Percentiles rank a stretch among this genome's conserved stretches.
These are phyloP conservation scores for Scedosporium aurantiacum DNA, from an alignment of 2,329 filamentous ascomycete species.

Conservation along the genomic window DNA sequence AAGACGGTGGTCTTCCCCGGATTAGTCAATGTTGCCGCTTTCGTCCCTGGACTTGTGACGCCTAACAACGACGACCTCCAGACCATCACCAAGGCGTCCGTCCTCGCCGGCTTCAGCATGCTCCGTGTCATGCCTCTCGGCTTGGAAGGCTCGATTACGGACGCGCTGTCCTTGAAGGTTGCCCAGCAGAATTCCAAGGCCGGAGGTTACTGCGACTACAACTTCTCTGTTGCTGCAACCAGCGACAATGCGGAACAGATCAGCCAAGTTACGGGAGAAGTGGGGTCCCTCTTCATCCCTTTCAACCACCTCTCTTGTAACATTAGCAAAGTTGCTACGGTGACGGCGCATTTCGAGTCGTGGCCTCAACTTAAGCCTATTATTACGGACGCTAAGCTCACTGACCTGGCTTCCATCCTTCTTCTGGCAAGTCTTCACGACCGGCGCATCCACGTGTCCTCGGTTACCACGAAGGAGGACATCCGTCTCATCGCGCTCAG, in stretches of 20 bases:
- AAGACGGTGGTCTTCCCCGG: slow-evolving; percentile 63
- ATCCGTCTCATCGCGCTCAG: slow-evolving; percentile 66
- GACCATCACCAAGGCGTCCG: slow-evolving; percentile 59
- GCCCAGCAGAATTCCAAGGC: slow-evolving; percentile 61
- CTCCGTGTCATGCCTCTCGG: slow-evolving; percentile 68
- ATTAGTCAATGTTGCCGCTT: slow-evolving; percentile 68
- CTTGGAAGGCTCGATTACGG: slow-evolving; percentile 60
- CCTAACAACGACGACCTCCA: slow-evolving; percentile 57
- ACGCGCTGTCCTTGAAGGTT: slow-evolving; percentile 57
- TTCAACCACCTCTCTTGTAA: slow-evolving; percentile 75
- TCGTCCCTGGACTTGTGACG: slow-evolving; percentile 62
- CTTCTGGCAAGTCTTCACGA: slow-evolving; percentile 68
- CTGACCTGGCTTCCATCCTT: slow-evolving; percentile 69
- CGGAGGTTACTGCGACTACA: slow-evolving; percentile 65
- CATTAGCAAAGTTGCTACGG: slow-evolving; percentile 72
- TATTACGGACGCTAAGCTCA: slow-evolving; percentile 69
- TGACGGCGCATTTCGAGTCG: slow-evolving; percentile 66
- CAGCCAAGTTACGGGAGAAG: slow-evolving; percentile 58
- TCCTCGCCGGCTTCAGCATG: slow-evolving; percentile 70
- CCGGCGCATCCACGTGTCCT: slow-evolving; percentile 69
- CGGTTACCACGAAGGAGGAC: slow-evolving; percentile 70
- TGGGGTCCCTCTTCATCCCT: slow-evolving; percentile 71
- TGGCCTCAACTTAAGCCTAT: slow-evolving; percentile 73
- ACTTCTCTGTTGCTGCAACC: slow-evolving; percentile 66
- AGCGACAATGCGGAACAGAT: slow-evolving; percentile 65